Percentiles rank a stretch among this genome's conserved stretches.
These are phyloP conservation scores for Termitomyces sp. DNA, from an alignment of 768 basidiomycete genomes.

Conservation along the genomic window DNA sequence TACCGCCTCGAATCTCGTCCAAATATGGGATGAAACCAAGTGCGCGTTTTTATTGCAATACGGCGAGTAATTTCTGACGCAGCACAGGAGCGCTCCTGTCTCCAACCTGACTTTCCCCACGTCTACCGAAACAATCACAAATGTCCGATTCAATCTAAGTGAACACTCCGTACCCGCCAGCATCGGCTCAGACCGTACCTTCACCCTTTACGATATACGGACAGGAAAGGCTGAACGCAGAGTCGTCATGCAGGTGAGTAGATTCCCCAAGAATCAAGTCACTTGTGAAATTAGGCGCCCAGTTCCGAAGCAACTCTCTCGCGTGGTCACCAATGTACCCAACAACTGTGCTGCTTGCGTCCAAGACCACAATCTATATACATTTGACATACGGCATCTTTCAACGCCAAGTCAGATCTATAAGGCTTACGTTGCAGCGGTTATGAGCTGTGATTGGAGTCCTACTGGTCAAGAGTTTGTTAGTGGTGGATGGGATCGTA, in stretches of 20 bases:
- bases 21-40: conserved; percentile 98
- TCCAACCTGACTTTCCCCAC: conserved; percentile 85
- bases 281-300: background rate
- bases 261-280: background rate
- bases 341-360: conserved; percentile 87
- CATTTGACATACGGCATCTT: conserved; percentile 90
- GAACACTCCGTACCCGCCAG: conserved; percentile 94
- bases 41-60: conserved; percentile 27
- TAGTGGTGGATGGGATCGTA: conserved; percentile 95
- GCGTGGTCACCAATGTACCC: conserved; percentile 97
- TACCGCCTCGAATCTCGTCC: conserved; percentile 88
- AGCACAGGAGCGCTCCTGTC: conserved; percentile 68
- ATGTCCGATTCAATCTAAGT: conserved; percentile 88
- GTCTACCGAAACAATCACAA: conserved; percentile 83
- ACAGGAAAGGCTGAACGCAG: conserved; percentile 94
- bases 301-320: conserved; percentile 87
- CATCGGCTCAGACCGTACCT: conserved; percentile 91
- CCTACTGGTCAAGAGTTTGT: conserved; percentile 96
- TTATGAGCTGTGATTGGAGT: conserved; percentile 96
- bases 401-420: conserved; percentile 84
- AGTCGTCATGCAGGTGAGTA: conserved; percentile 78
- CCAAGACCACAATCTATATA: conserved; percentile 97
- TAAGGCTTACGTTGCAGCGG: conserved; percentile 95
- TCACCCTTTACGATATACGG: conserved; percentile 93
- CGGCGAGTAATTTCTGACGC: conserved; percentile 1